These are phyloP conservation scores for Silene latifolia DNA, from an alignment of 148 eudicot species.

Conservation along the genomic window DNA sequence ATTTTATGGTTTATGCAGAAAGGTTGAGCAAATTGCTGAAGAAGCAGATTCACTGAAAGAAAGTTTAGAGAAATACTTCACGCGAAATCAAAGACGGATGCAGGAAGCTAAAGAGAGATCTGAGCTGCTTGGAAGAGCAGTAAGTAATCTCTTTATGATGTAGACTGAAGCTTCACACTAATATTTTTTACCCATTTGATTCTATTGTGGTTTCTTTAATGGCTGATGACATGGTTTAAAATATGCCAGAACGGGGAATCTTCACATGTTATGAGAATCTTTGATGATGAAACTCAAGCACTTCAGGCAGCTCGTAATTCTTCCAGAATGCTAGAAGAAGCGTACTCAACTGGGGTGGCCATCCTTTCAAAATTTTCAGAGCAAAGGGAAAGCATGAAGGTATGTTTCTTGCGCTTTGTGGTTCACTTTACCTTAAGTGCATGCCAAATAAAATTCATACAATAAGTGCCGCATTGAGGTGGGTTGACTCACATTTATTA, in stretches of 20 bases:
- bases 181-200: too few relatives aligned
- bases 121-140: conserved; percentile 83
- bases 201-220: background rate
- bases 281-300: conserved; percentile 96
- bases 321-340: conserved; percentile 82
- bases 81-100: conserved; percentile 59
- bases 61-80: conserved; percentile 68
- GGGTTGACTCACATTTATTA: background rate
- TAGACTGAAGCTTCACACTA: background rate
- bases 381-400: conserved; percentile 95
- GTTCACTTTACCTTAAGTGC: background rate
- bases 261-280: conserved; percentile 79
- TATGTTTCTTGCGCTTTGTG: conserved; percentile 20
- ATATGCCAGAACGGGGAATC: conserved; percentile 70
- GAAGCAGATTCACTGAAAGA: conserved; percentile 91
- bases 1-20: conserved; percentile 37
- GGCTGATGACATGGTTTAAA: conserved; percentile 16
- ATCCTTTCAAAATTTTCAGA: conserved; percentile 80
- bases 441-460: background rate
- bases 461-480: background rate
- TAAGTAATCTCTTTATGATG: conserved; percentile 28
- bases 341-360: conserved; percentile 77
- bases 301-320: conserved; percentile 87
- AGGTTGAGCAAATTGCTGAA: conserved; percentile 92
- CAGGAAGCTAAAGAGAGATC: conserved; percentile 94